Evolutionary conservation across 2,329 filamentous ascomycete species (phyloP).

Genomic region (Ophiocordyceps robertsii): DNA sequence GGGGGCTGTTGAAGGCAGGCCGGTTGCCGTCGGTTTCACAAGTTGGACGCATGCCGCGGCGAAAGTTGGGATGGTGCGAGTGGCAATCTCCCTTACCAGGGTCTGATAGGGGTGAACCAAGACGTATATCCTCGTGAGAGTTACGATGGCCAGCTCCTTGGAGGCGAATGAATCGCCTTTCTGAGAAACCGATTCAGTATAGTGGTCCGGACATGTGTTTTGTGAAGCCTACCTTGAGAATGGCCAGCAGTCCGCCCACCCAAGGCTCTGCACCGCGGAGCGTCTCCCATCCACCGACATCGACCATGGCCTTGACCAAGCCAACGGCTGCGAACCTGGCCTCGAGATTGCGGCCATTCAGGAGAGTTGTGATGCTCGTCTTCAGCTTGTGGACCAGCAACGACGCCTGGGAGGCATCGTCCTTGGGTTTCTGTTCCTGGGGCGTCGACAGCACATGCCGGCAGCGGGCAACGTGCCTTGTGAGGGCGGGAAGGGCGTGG

Average conservation of each 20-base stretch:
- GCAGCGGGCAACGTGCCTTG: constrained; percentile 43
- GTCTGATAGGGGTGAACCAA: constrained; percentile 74
- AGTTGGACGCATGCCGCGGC: constrained; percentile 61
- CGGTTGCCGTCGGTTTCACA: constrained; percentile 28
- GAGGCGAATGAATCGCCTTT: constrained; percentile 65
- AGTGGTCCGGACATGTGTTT: neutral
- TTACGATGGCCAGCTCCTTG: constrained; percentile 65
- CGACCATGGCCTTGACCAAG: constrained; percentile 67
- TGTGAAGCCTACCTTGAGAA: constrained; percentile 49
- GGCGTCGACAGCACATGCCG: constrained; percentile 48
- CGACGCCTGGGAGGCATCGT: constrained; percentile 47
- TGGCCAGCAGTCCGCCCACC: constrained; percentile 61
- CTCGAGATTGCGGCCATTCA: constrained; percentile 62
- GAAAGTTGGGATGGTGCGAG: constrained; percentile 64
- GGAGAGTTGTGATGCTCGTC: constrained; percentile 60
- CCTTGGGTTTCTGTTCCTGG: constrained; percentile 46
- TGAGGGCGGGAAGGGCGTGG: constrained; percentile 56
- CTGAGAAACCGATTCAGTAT: constrained; percentile 20
- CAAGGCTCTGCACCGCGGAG: constrained; percentile 61
- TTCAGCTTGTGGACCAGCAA: constrained; percentile 72
- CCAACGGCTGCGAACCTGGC: constrained; percentile 68
- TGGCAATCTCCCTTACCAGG: constrained; percentile 75
- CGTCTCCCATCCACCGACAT: constrained; percentile 74
- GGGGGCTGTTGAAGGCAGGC: constrained; percentile 17
- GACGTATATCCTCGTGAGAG: constrained; percentile 71